Conservation (phyloP, 306 rosid species). For the Dalbergia cultrata region DNA sequence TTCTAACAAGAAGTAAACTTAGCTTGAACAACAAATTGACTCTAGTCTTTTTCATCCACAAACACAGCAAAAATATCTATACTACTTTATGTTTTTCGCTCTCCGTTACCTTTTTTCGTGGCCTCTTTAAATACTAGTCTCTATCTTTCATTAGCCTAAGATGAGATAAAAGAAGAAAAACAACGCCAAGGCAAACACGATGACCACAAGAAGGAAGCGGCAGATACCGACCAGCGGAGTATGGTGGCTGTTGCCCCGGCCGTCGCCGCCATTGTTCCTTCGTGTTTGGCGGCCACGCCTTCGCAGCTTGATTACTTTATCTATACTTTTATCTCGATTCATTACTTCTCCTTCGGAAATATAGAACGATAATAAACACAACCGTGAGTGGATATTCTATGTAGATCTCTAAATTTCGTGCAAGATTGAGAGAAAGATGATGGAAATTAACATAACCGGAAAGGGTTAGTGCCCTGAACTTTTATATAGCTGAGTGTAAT, state of each 20-base stretch:
- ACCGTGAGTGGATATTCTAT: too few relatives aligned
- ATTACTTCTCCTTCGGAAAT: background rate
- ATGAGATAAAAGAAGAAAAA: background rate
- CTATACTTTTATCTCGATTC: conserved; percentile 46
- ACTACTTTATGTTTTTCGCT: too few relatives aligned
- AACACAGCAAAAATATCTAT: too few relatives aligned
- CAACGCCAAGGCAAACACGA: background rate
- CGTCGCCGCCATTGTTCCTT: background rate
- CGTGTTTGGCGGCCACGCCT: background rate
- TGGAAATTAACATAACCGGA: background rate
- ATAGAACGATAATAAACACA: background rate
- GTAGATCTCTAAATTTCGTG: background rate
- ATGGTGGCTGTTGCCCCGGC: background rate
- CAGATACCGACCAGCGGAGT: conserved; percentile 4
- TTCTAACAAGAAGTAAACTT: too few relatives aligned
- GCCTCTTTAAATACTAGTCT: background rate
- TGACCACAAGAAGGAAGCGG: conserved; percentile 23
- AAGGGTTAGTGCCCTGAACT: background rate
- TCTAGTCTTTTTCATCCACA: too few relatives aligned
- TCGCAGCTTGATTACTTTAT: conserved; percentile 1
- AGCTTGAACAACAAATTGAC: too few relatives aligned
- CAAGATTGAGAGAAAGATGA: background rate
- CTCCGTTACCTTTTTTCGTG: too few relatives aligned
- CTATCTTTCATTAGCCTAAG: background rate
- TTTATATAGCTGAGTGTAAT: background rate